Evolutionary conservation across 2,329 filamentous ascomycete species (phyloP).

Genomic region (Neurospora crassa): DNA sequence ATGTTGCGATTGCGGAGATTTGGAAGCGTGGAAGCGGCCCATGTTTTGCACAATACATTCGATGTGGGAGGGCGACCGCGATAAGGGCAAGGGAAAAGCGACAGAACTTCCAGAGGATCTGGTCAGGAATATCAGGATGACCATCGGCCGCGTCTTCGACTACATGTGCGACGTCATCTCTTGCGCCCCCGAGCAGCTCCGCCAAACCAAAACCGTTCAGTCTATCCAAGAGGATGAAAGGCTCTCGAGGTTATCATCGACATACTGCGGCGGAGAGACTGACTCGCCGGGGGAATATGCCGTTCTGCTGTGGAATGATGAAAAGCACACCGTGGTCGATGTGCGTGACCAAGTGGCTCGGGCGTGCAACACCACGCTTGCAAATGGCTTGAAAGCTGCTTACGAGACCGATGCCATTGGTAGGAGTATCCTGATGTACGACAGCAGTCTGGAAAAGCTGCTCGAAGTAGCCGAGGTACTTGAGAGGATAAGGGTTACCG

Average conservation of each 20-base stretch:
- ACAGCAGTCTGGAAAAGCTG: slow-evolving; percentile 60
- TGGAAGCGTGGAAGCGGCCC: slow-evolving; percentile 84
- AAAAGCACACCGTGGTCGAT: slow-evolving; percentile 93
- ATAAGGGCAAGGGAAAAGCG: slow-evolving; percentile 53
- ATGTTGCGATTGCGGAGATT: slow-evolving; percentile 94
- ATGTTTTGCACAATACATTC: slow-evolving; percentile 93
- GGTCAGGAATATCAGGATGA: slow-evolving; percentile 69
- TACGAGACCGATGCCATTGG: slow-evolving; percentile 86
- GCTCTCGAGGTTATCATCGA: slow-evolving; percentile 64
- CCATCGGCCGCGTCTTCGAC: slow-evolving; percentile 76
- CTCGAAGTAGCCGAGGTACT: slow-evolving; percentile 75
- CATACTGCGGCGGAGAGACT: slow-evolving; percentile 62
- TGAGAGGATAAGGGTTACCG: slow-evolving; percentile 91
- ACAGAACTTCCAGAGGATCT: slow-evolving; percentile 64
- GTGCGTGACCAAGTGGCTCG: slow-evolving; percentile 83
- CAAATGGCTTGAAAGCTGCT: slow-evolving; percentile 64
- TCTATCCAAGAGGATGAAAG: slow-evolving; percentile 75
- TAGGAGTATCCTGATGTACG: slow-evolving; percentile 73
- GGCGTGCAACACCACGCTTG: slow-evolving; percentile 66
- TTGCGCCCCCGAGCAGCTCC: slow-evolving; percentile 90
- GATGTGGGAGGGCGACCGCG: slow-evolving; percentile 37
- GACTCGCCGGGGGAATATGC: slow-evolving; percentile 67
- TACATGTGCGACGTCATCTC: slow-evolving; percentile 98
- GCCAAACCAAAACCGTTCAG: slow-evolving; percentile 72
- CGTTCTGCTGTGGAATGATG: slow-evolving; percentile 91